Percentiles rank a stretch among this genome's conserved stretches.
phyloP scores from a whole-genome alignment of 2,329 filamentous ascomycete species.

The Macroventuria anomochaeta region DNA sequence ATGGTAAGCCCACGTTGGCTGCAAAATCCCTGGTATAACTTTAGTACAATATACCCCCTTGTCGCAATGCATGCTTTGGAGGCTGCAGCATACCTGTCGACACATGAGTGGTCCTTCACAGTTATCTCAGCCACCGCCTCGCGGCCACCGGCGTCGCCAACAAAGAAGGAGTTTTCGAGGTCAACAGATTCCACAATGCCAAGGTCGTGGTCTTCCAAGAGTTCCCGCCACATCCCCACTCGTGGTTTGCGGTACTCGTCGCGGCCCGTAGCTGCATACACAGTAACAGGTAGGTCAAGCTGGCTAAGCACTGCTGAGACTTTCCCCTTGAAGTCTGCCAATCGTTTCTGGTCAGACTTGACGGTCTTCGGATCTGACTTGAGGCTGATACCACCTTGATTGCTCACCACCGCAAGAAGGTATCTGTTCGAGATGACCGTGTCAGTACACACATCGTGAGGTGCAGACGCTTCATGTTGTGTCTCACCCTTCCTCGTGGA shows the following conservation, averaged over 20 bases:
- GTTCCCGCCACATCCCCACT: conserved; percentile 82
- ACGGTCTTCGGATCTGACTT: conserved; percentile 74
- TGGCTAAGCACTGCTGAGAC: conserved; percentile 71
- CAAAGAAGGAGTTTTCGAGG: conserved; percentile 75
- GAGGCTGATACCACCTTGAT: conserved; percentile 83
- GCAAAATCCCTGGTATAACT: conserved; percentile 69
- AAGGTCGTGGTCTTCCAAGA: conserved; percentile 61
- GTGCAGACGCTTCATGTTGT: conserved; percentile 2
- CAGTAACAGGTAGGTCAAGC: conserved; percentile 75
- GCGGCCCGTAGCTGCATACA: conserved; percentile 86
- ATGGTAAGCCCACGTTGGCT: conserved; percentile 79
- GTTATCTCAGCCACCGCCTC: conserved; percentile 51
- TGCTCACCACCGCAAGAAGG: conserved; percentile 80
- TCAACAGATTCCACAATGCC: conserved; percentile 66
- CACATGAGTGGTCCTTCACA: conserved; percentile 65
- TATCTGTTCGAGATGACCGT: conserved; percentile 59
- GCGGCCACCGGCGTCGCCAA: conserved; percentile 79
- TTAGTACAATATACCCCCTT: conserved; percentile 4
- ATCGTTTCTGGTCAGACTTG: conserved; percentile 70
- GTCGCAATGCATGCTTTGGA: not conserved
- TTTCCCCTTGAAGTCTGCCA: conserved; percentile 84
- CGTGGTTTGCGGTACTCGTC: conserved; percentile 88
- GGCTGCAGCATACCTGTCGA: conserved; percentile 58
- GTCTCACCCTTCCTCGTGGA: conserved; percentile 72
- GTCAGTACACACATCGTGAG: conserved; percentile 13